Conservation (phyloP, 441 rosid genomes). For the Jatropha podagrica region DNA sequence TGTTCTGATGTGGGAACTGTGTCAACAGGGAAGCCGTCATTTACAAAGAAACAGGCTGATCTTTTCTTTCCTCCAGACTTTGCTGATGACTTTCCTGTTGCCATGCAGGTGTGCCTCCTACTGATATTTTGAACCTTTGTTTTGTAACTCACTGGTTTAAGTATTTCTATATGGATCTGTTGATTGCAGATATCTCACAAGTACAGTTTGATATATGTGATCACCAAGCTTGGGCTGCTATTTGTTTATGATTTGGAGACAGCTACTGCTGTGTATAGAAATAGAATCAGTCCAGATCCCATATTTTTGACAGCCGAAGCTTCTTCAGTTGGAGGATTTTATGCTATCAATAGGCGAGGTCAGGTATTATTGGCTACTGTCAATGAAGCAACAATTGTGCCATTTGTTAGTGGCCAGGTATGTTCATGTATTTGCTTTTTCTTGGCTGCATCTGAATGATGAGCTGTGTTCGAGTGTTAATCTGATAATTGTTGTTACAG, state of each 20-base stretch:
- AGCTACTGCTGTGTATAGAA: slow-evolving; percentile 97
- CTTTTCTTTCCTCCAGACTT: slow-evolving; percentile 99
- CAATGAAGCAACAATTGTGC: slow-evolving; percentile 92
- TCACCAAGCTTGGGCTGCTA: slow-evolving; percentile 97
- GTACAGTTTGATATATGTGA: slow-evolving; percentile 84
- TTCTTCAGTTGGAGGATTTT: slow-evolving; percentile 84
- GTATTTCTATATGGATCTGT: slow-evolving; percentile 29
- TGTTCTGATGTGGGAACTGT: slow-evolving; percentile 9
- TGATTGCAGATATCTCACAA: slow-evolving; percentile 93
- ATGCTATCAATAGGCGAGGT: slow-evolving; percentile 97
- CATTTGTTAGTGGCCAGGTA: slow-evolving; percentile 99
- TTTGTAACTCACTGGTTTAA: slow-evolving; percentile 22
- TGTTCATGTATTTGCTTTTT: slow-evolving; percentile 18
- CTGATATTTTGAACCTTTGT: slow-evolving; percentile 9
- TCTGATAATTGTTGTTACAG: slow-evolving; percentile 41
- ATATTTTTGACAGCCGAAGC: slow-evolving; percentile 98
- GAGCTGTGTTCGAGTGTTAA: background rate
- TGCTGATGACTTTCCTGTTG: slow-evolving; percentile 99
- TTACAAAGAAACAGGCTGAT: slow-evolving; percentile 96
- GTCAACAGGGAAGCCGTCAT: slow-evolving; percentile 83
- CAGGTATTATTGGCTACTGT: slow-evolving; percentile 95
- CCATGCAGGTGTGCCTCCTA: slow-evolving; percentile 83
- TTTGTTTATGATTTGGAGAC: slow-evolving; percentile 99
- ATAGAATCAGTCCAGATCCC: slow-evolving; percentile 98
- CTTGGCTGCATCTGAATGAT: background rate